These are phyloP conservation scores for Berkeleyomyces basicola DNA, from an alignment of 2,329 filamentous ascomycete genomes.

Conservation along the genomic window DNA sequence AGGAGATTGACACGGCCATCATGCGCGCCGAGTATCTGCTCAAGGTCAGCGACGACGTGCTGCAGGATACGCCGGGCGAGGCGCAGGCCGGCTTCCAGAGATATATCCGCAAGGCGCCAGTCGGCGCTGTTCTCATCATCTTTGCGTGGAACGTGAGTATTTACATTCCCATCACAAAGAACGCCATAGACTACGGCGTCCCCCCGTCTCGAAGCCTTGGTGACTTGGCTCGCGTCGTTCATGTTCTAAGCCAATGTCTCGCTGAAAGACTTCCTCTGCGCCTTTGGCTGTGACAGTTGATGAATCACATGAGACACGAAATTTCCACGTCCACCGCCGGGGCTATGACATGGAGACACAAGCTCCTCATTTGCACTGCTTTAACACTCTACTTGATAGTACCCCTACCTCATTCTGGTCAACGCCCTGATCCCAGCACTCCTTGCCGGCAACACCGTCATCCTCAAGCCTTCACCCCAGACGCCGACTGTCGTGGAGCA, in stretches of 20 bases:
- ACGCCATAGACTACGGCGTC: too few species aligned
- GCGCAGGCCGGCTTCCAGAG: conserved; percentile 76
- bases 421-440: conserved; percentile 90
- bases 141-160: conserved; percentile 86
- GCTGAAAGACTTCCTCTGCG: background rate
- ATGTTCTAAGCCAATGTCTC: background rate
- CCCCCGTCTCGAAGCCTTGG: background rate
- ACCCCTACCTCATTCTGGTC: conserved; percentile 83
- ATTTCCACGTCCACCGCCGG: background rate
- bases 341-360: background rate
- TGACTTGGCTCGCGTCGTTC: background rate
- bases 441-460: conserved; percentile 75
- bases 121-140: conserved; percentile 75
- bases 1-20: conserved; percentile 71
- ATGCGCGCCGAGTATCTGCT: conserved; percentile 74
- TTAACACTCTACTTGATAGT: conserved; percentile 33
- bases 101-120: conserved; percentile 74
- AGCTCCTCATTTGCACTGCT: conserved; percentile 12
- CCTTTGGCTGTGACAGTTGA: background rate
- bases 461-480: conserved; percentile 88
- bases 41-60: conserved; percentile 61
- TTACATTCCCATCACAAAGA: background rate
- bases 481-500: conserved; percentile 86
- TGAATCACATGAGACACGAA: background rate
- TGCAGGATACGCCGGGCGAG: conserved; percentile 70